Evolutionary conservation across 768 basidiomycete genomes (phyloP).

Genomic region (Termitomyces sp.): DNA sequence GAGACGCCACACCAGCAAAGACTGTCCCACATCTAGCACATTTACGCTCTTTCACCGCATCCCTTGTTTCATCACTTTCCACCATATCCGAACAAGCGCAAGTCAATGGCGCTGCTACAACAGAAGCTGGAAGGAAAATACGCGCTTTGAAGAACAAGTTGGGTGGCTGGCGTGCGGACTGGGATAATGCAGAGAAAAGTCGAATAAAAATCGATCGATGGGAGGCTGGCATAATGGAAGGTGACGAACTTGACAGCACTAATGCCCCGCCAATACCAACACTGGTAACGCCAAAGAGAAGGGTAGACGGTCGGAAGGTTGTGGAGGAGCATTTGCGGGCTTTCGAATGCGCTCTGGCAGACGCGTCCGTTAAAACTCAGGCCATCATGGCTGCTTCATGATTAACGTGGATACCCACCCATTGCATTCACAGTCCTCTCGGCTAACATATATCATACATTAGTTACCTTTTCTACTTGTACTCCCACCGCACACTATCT

Average conservation of each 20-base stretch:
- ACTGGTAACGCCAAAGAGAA: constrained; percentile 24
- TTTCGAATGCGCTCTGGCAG: constrained; percentile 65
- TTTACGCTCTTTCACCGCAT: constrained; percentile 67
- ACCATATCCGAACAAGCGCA: constrained; percentile 85
- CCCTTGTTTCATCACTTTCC: constrained; percentile 68
- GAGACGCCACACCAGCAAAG: constrained; percentile 50
- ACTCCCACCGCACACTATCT: constrained; percentile 15
- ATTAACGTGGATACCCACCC: constrained; percentile 15
- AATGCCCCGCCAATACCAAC: constrained; percentile 23
- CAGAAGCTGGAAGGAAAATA: constrained; percentile 83
- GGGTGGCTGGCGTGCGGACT: constrained; percentile 74
- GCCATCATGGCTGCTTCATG: constrained; percentile 72
- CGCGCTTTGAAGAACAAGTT: constrained; percentile 81
- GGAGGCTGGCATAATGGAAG: constrained; percentile 59
- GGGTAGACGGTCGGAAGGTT: constrained; percentile 63
- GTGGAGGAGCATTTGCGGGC: constrained; percentile 77
- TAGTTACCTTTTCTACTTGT: constrained; percentile 23
- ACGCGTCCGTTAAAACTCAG: constrained; percentile 71
- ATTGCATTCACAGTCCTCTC: constrained; percentile 13
- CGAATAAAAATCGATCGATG: constrained; percentile 70
- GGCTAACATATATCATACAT: constrained; percentile 24
- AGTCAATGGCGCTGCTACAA: constrained; percentile 78
- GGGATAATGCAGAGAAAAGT: constrained; percentile 82
- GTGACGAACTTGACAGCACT: constrained; percentile 22
- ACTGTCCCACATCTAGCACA: constrained; percentile 63